These are phyloP conservation scores for Nasturtium officinale DNA, from an alignment of 345 rosid species.

Conservation along the genomic window DNA sequence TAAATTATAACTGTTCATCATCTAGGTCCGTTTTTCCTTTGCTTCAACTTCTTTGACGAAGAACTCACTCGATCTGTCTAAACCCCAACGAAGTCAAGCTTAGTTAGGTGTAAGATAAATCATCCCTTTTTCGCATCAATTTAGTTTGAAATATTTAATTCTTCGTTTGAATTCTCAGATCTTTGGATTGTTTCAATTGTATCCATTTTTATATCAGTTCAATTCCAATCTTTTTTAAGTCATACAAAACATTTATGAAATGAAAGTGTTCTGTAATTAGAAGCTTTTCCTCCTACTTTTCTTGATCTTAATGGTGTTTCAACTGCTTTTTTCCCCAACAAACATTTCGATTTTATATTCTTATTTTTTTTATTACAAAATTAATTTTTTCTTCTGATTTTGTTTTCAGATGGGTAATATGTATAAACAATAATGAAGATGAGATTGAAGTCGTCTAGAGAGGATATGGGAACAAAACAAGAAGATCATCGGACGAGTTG, in stretches of 20 bases:
- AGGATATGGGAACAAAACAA: conserved; percentile 12
- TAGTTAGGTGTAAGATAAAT: not conserved
- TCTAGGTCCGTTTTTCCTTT: not conserved
- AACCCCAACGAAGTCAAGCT: not conserved
- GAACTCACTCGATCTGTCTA: conserved; percentile 13
- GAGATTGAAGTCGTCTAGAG: conserved; percentile 21
- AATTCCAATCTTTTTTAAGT: not conserved
- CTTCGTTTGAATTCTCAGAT: conserved; percentile 1
- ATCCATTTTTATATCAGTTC: not conserved
- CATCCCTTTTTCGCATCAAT: not conserved
- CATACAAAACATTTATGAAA: not conserved
- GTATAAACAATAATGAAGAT: not conserved
- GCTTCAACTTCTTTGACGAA: not conserved
- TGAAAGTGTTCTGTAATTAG: not conserved
- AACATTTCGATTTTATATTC: not conserved
- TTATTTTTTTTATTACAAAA: not conserved
- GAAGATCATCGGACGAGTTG: conserved; percentile 21
- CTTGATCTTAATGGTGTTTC: conserved; percentile 9
- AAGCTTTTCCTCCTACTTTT: not conserved
- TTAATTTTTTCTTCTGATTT: not conserved
- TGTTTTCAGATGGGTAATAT: not conserved
- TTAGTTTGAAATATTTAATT: not conserved
- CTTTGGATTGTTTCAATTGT: not conserved
- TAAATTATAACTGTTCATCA: not conserved
- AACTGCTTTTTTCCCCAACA: no score